Evolutionary conservation across 805 yeast species (phyloP).

Genomic region (Starmerella kuoi): DNA sequence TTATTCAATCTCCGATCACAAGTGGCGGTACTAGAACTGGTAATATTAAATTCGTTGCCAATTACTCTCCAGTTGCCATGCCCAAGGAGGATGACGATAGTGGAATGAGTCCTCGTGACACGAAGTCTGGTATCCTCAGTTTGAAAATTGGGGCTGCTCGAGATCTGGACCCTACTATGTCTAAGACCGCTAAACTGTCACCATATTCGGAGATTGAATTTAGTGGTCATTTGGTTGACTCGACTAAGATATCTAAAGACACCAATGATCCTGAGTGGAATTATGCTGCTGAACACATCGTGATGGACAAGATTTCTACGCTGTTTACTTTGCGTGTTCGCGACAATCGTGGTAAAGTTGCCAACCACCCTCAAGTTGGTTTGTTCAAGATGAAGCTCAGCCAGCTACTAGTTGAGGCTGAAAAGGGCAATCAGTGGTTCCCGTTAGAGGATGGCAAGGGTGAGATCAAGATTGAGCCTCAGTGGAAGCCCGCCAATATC

Average conservation of each 20-base stretch:
- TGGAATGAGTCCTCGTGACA: conserved; percentile 63
- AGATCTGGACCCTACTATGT: conserved; percentile 33
- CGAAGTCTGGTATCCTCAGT: conserved; percentile 82
- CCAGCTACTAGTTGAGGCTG: conserved; percentile 64
- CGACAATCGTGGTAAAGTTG: conserved; percentile 44
- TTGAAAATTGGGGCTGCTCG: conserved; percentile 56
- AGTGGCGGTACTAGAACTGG: conserved; percentile 83
- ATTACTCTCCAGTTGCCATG: conserved; percentile 60
- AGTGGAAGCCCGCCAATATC: conserved; percentile 80
- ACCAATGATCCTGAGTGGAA: conserved; percentile 59
- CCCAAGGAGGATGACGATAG: conserved; percentile 34
- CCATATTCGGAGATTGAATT: conserved; percentile 62
- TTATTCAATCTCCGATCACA: conserved; percentile 44
- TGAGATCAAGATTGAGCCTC: conserved; percentile 52
- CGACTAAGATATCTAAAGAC: conserved; percentile 48
- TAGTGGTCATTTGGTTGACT: conserved; percentile 46
- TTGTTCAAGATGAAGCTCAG: conserved; percentile 39
- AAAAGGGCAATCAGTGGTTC: conserved; percentile 68
- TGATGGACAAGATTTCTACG: conserved; percentile 59
- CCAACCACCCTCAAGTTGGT: conserved; percentile 45
- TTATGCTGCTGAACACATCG: conserved; percentile 50
- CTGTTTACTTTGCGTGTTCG: conserved; percentile 54
- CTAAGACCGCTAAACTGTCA: conserved; percentile 41
- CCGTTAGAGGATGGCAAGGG: conserved; percentile 56
- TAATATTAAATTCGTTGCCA: conserved; percentile 52